Conservation (phyloP, 495 filamentous ascomycete species). For the Penicillium ochrochloron region DNA sequence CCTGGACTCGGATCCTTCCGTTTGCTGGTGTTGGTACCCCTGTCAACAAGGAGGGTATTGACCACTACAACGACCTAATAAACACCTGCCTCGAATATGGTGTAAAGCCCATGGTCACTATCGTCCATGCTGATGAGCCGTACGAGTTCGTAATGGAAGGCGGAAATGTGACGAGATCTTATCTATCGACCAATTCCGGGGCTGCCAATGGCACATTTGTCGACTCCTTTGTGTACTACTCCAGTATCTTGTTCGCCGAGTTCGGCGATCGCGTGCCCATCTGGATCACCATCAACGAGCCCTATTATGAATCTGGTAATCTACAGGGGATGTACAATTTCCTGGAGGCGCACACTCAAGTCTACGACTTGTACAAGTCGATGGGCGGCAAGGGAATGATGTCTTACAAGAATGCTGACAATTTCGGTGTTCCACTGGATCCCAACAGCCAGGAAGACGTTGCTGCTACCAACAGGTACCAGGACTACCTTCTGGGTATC, state of each 20-base stretch:
- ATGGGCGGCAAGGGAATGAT: constrained; percentile 5
- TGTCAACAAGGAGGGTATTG: constrained; percentile 3
- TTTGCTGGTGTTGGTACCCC: constrained; percentile 1
- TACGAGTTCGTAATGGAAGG: constrained; percentile 3
- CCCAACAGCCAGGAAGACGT: background rate
- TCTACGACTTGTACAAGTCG: background rate
- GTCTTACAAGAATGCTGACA: background rate
- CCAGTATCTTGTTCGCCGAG: constrained; percentile 3
- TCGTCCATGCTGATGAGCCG: background rate
- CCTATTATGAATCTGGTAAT: constrained; percentile 1
- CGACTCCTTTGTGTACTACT: constrained; percentile 1
- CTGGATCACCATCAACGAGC: constrained; percentile 4
- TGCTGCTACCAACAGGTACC: background rate
- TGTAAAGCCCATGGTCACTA: background rate
- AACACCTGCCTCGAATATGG: constrained; percentile 7
- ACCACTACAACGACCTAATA: background rate
- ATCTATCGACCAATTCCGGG: background rate
- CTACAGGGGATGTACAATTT: background rate
- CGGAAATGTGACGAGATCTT: background rate
- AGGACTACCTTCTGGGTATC: constrained; percentile 2
- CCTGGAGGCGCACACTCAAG: background rate
- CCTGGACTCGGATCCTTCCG: background rate
- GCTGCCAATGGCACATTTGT: constrained; percentile 3
- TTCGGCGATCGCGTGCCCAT: constrained; percentile 1
- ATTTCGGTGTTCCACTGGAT: background rate